phyloP scores from a whole-genome alignment of 331 rosid genomes.

The Erythrophleum ivorense region DNA sequence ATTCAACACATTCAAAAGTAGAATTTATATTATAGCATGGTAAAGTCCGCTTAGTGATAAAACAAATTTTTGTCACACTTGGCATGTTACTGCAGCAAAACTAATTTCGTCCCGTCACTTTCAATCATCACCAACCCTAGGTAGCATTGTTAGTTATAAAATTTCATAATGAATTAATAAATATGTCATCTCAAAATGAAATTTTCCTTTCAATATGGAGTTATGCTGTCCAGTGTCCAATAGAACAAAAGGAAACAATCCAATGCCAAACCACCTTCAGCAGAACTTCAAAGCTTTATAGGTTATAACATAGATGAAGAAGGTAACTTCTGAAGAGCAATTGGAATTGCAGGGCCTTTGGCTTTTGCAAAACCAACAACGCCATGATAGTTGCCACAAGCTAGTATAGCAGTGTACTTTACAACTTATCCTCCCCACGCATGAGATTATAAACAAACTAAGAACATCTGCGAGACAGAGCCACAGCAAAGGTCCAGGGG shows the following conservation, averaged over 20 bases:
- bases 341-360: constrained; percentile 84
- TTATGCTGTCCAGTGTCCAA: constrained; percentile 3
- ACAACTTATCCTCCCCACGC: constrained; percentile 88
- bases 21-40: constrained; percentile 30
- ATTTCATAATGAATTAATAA: neutral
- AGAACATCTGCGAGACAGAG: constrained; percentile 30
- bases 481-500: neutral
- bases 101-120: constrained; percentile 8
- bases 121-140: neutral
- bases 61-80: neutral
- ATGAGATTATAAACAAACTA: constrained; percentile 38
- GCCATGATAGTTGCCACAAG: constrained; percentile 94
- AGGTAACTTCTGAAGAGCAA: constrained; percentile 85
- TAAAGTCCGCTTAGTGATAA: constrained; percentile 21
- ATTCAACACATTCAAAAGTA: constrained; percentile 15
- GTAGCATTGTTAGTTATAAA: neutral
- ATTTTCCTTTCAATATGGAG: neutral
- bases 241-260: constrained; percentile 27
- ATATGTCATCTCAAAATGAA: constrained; percentile 3
- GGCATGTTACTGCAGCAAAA: neutral
- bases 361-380: constrained; percentile 91
- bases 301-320: neutral
- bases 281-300: constrained; percentile 33
- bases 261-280: constrained; percentile 21
- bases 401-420: constrained; percentile 83